phyloP scores from a whole-genome alignment of 352 stramenopile genomes.

The Pythium monospermum region DNA sequence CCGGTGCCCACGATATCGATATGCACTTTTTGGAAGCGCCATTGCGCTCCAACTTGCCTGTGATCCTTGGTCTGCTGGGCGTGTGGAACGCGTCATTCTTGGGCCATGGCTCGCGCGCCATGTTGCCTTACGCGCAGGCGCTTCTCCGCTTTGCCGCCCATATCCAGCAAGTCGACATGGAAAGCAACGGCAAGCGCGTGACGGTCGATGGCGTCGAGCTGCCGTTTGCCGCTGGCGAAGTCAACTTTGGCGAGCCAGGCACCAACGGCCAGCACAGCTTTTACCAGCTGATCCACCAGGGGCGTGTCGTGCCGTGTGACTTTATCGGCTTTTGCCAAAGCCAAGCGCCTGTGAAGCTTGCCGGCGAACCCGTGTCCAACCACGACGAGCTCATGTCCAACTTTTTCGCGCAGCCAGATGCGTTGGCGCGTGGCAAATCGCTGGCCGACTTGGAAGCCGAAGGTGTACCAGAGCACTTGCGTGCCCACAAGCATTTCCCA shows the following conservation, averaged over 20 bases:
- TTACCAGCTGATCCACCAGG: constrained; percentile 99
- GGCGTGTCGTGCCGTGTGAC: constrained; percentile 94
- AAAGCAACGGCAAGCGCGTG: constrained; percentile 98
- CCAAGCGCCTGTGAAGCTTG: constrained; percentile 82
- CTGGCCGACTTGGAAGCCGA: constrained; percentile 91
- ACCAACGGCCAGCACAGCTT: constrained; percentile 99
- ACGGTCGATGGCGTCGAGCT: constrained; percentile 91
- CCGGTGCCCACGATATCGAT: constrained; percentile 96
- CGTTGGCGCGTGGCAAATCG: constrained; percentile 95
- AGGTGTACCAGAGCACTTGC: constrained; percentile 89
- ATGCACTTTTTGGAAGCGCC: constrained; percentile 94
- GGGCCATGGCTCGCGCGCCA: constrained; percentile 87
- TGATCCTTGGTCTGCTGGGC: constrained; percentile 95
- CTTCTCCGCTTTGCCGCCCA: constrained; percentile 94
- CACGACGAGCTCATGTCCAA: constrained; percentile 99
- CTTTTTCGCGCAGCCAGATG: constrained; percentile 99
- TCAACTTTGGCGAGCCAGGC: constrained; percentile 97
- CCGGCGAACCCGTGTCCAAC: constrained; percentile 90
- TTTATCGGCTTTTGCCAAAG: constrained; percentile 98
- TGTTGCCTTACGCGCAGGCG: constrained; percentile 93
- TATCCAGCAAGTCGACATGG: constrained; percentile 99
- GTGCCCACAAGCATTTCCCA: constrained; percentile 95
- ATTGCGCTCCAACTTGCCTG: constrained; percentile 93
- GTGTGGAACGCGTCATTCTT: constrained; percentile 99
- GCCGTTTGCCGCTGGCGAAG: constrained; percentile 92